A percentile compares a stretch with the other conserved stretches of the same genome.
These are phyloP conservation scores for Herpetomonas muscarum DNA, from an alignment of 208 protist genomes.

Conservation along the genomic window DNA sequence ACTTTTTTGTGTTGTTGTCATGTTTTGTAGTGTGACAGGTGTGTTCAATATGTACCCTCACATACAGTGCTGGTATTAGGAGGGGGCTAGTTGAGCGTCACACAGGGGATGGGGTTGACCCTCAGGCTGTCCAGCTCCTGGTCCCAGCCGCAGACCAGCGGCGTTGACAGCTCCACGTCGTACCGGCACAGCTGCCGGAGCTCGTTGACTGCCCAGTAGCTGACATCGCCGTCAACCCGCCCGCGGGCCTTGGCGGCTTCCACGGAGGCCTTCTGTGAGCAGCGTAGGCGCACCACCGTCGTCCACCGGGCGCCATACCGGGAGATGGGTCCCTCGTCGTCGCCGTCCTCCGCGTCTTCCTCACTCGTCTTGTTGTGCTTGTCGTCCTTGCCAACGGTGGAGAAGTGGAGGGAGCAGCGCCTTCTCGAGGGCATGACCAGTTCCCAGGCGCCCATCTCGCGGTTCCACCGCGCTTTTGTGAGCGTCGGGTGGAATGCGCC, in stretches of 20 bases:
- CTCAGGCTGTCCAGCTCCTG: slow-evolving; percentile 51
- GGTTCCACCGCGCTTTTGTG: too few relatives aligned
- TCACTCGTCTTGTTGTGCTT: too few relatives aligned
- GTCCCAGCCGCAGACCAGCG: slow-evolving; percentile 74
- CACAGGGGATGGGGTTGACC: slow-evolving; percentile 78
- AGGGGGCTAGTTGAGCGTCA: slow-evolving; percentile 33
- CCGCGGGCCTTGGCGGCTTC: background rate
- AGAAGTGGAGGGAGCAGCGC: too few relatives aligned
- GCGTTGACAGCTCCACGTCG: slow-evolving; percentile 48
- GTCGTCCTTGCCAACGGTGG: too few relatives aligned
- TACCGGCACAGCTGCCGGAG: slow-evolving; percentile 59
- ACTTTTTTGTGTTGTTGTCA: too few relatives aligned
- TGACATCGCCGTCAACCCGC: background rate
- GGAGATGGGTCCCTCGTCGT: background rate
- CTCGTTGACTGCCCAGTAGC: slow-evolving; percentile 60
- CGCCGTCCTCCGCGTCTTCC: background rate
- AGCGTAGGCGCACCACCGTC: slow-evolving; percentile 64
- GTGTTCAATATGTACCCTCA: too few relatives aligned
- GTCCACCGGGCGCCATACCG: slow-evolving; percentile 44
- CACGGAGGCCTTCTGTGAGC: slow-evolving; percentile 9
- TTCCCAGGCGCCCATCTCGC: too few relatives aligned
- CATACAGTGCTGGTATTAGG: too few relatives aligned
- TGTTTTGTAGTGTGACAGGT: too few relatives aligned
- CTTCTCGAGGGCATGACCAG: too few relatives aligned
- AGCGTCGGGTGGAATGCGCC: too few relatives aligned